Percentiles rank a stretch among this genome's conserved stretches.
Evolutionary conservation across 768 basidiomycete genomes (phyloP).

Genomic region (Phallus indusiatus): DNA sequence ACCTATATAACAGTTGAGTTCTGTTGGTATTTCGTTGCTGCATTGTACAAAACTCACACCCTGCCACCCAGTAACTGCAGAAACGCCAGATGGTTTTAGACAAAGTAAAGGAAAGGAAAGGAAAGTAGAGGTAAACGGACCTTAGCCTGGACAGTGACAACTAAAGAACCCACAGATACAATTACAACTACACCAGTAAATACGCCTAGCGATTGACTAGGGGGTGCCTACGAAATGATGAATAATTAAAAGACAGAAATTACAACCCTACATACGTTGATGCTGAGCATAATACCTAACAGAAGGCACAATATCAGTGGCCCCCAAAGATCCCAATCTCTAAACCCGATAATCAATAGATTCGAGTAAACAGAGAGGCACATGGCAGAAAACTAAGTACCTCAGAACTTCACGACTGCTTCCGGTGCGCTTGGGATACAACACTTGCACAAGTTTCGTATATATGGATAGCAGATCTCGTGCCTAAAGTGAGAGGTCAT

Average conservation of each 20-base stretch:
- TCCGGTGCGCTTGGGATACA: slow-evolving; percentile 70
- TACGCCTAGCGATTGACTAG: slow-evolving; percentile 72
- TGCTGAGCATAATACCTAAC: slow-evolving; percentile 76
- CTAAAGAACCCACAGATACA: slow-evolving; percentile 80
- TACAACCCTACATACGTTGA: slow-evolving; percentile 46
- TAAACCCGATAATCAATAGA: slow-evolving; percentile 20
- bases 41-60: slow-evolving; percentile 44
- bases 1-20: slow-evolving; percentile 34
- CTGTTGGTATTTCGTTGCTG: neutral
- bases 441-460: slow-evolving; percentile 84
- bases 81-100: neutral
- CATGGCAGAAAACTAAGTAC: slow-evolving; percentile 31
- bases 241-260: neutral
- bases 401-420: slow-evolving; percentile 71
- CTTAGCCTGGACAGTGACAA: slow-evolving; percentile 95
- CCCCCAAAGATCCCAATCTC: slow-evolving; percentile 99
- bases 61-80: slow-evolving; percentile 66
- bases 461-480: slow-evolving; percentile 89
- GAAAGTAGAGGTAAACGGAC: slow-evolving; percentile 28
- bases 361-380: neutral
- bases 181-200: slow-evolving; percentile 95
- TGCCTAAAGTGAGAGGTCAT: slow-evolving; percentile 36
- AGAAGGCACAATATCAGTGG: slow-evolving; percentile 76
- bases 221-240: slow-evolving; percentile 54
- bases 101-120: slow-evolving; percentile 2